These are phyloP conservation scores for Plantago rigida DNA, from an alignment of 305 asterid genomes.

Conservation along the genomic window DNA sequence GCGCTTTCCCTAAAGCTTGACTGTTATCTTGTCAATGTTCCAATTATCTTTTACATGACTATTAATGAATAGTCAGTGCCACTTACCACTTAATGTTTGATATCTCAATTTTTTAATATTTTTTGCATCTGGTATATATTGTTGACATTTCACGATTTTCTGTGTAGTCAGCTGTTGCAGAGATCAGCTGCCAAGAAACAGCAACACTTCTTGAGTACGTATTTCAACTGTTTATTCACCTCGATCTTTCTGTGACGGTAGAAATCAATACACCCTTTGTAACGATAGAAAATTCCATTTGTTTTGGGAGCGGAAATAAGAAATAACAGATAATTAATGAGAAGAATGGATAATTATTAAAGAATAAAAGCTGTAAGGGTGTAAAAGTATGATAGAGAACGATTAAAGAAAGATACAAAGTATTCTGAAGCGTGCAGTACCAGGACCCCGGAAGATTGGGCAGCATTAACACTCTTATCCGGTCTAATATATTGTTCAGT, in stretches of 20 bases:
- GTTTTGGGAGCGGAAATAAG: too few relatives aligned
- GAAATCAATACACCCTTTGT: too few relatives aligned
- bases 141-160: slow-evolving; percentile 34
- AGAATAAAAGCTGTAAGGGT: too few relatives aligned
- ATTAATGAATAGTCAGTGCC: slow-evolving; percentile 8
- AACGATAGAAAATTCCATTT: too few relatives aligned
- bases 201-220: slow-evolving; percentile 92
- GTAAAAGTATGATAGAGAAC: too few relatives aligned
- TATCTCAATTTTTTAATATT: not conserved
- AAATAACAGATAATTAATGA: too few relatives aligned
- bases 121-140: slow-evolving; percentile 19
- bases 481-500: too few relatives aligned
- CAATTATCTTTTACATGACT: slow-evolving; percentile 13
- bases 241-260: slow-evolving; percentile 15
- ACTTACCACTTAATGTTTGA: slow-evolving; percentile 18
- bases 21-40: slow-evolving; percentile 4
- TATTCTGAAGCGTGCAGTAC: too few relatives aligned
- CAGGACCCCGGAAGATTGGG: too few relatives aligned
- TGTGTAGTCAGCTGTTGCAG: slow-evolving; percentile 87
- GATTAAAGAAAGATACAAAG: too few relatives aligned
- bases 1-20: slow-evolving; percentile 25
- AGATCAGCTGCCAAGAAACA: slow-evolving; percentile 85
- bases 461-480: too few relatives aligned
- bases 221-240: slow-evolving; percentile 8
- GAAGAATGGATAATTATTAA: too few relatives aligned